A percentile compares a stretch with the other conserved stretches of the same genome.
These are phyloP conservation scores for Leishmania tarentolae DNA, from an alignment of 208 protist species.

Conservation along the genomic window DNA sequence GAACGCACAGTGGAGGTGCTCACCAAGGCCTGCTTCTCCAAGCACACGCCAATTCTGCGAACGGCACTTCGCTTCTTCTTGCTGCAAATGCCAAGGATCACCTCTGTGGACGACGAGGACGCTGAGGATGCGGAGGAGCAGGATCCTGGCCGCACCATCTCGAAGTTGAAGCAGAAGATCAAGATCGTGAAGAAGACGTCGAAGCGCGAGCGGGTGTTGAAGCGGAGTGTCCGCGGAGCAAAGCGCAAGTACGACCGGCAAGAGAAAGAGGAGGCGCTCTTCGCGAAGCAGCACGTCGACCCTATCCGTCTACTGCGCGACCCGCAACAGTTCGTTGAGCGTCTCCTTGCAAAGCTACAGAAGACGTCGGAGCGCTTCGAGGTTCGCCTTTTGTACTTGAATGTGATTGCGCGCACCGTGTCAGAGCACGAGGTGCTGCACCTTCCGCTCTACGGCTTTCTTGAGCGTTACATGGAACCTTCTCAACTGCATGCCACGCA, in stretches of 20 bases:
- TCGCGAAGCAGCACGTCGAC: slow-evolving; percentile 90
- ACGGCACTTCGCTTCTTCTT: slow-evolving; percentile 97
- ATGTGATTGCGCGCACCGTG: slow-evolving; percentile 95
- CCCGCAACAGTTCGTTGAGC: slow-evolving; percentile 96
- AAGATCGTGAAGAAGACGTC: slow-evolving; percentile 94
- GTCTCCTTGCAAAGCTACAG: slow-evolving; percentile 92
- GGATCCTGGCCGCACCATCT: slow-evolving; percentile 85
- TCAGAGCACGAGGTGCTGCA: slow-evolving; percentile 95
- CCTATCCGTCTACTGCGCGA: slow-evolving; percentile 96
- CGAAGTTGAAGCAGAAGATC: slow-evolving; percentile 90
- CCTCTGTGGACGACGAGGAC: slow-evolving; percentile 74
- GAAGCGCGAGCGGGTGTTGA: slow-evolving; percentile 86
- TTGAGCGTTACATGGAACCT: slow-evolving; percentile 97
- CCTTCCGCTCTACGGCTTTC: slow-evolving; percentile 96
- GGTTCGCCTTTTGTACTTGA: slow-evolving; percentile 95
- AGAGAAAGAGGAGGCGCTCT: slow-evolving; percentile 72
- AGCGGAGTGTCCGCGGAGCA: slow-evolving; percentile 66
- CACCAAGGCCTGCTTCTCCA: slow-evolving; percentile 93
- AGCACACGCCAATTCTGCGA: slow-evolving; percentile 91
- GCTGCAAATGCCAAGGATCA: slow-evolving; percentile 85
- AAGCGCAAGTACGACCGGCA: slow-evolving; percentile 88
- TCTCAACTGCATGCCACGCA: slow-evolving; percentile 96
- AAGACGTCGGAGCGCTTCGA: slow-evolving; percentile 95
- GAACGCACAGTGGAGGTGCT: slow-evolving; percentile 96
- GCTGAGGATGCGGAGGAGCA: slow-evolving; percentile 71